Evolutionary conservation across 495 filamentous ascomycete species (phyloP).

Genomic region (Penicillium cinerascens): DNA sequence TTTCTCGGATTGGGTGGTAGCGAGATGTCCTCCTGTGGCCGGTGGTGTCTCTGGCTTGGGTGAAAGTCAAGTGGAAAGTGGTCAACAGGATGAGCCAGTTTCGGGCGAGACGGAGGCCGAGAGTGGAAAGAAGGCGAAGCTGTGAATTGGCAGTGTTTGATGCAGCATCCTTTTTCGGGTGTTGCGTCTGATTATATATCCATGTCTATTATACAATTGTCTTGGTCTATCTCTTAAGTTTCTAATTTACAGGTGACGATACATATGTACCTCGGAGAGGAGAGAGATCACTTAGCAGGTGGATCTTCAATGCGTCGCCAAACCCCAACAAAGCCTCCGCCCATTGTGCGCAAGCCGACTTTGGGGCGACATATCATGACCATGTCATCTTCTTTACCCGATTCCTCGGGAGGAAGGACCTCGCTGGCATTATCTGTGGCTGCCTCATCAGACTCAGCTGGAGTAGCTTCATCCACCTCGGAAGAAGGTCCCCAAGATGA

Average conservation of each 20-base stretch:
- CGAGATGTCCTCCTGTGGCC: neutral
- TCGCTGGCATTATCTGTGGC: neutral
- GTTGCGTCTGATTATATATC: neutral
- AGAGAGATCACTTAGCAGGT: constrained; percentile 3
- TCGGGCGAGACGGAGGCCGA: neutral
- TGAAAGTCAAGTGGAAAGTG: neutral
- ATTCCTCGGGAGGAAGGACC: constrained; percentile 3
- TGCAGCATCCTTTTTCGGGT: neutral
- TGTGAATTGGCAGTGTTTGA: constrained; percentile 1
- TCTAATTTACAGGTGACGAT: constrained; percentile 3
- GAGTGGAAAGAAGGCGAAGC: constrained; percentile 7
- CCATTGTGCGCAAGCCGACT: constrained; percentile 57
- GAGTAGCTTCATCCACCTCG: constrained; percentile 11
- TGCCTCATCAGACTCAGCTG: constrained; percentile 12
- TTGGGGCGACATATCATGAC: constrained; percentile 68
- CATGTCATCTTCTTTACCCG: constrained; percentile 35
- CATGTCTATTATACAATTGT: neutral
- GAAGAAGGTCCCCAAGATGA: constrained; percentile 30
- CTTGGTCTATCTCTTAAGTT: neutral
- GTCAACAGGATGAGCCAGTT: neutral
- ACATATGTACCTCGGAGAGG: neutral
- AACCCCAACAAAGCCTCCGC: constrained; percentile 69
- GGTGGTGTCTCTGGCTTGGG: neutral
- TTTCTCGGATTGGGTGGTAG: constrained; percentile 58
- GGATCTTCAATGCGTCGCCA: constrained; percentile 53